Percentiles rank a stretch among this genome's conserved stretches.
These are phyloP conservation scores for Histomonas meleagridis DNA, from an alignment of 208 protist species.

Conservation along the genomic window DNA sequence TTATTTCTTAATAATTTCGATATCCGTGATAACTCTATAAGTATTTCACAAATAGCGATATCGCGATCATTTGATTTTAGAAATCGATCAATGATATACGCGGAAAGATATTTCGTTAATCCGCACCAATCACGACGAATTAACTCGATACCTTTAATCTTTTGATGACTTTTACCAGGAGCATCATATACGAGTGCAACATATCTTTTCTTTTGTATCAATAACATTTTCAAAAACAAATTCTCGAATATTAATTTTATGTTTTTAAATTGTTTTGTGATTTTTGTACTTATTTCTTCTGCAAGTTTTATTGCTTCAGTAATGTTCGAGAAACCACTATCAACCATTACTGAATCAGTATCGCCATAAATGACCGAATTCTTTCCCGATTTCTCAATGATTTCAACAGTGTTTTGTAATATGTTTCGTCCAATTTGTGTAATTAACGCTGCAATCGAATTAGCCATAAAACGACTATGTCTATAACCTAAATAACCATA, in stretches of 20 bases:
- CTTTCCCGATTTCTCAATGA: neutral
- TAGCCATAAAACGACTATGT: neutral
- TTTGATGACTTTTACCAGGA: neutral
- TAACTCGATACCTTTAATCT: neutral
- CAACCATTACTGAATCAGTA: conserved; percentile 9
- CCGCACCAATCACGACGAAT: neutral
- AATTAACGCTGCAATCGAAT: neutral
- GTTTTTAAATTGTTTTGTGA: neutral
- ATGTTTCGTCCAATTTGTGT: neutral
- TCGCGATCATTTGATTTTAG: neutral
- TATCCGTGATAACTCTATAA: neutral
- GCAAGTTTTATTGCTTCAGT: neutral
- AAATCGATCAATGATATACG: neutral
- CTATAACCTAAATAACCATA: conserved; percentile 12
- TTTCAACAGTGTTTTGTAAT: neutral
- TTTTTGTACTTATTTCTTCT: neutral
- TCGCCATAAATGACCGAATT: conserved; percentile 11
- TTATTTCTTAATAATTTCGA: neutral
- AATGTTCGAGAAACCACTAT: neutral
- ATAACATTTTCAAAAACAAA: neutral
- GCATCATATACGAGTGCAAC: neutral
- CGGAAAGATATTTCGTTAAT: neutral
- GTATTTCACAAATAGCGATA: neutral
- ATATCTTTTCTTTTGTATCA: neutral
- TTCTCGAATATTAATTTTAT: neutral